A percentile compares a stretch with the other conserved stretches of the same genome.
phyloP scores from a whole-genome alignment of 225 moss, liverwort and hornwort genomes.

The Sphagnum tenellum region DNA sequence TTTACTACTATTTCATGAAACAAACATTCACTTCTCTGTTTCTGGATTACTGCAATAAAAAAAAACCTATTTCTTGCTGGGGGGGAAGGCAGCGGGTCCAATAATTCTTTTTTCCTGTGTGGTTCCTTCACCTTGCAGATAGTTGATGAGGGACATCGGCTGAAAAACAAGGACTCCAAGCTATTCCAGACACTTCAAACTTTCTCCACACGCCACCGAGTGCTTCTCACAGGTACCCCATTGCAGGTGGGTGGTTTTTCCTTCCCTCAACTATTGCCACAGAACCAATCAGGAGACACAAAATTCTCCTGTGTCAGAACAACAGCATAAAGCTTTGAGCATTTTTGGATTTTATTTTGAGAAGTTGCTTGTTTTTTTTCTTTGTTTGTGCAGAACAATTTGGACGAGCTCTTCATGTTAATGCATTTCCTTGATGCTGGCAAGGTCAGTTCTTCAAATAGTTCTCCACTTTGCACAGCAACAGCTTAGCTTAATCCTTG shows the following conservation, averaged over 20 bases:
- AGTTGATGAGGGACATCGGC: constrained; percentile 87
- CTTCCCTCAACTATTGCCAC: neutral
- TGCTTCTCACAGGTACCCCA: constrained; percentile 82
- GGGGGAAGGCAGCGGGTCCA: too few relatives aligned
- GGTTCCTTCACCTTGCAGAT: constrained; percentile 30
- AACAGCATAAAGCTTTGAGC: too few relatives aligned
- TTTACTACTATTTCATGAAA: neutral
- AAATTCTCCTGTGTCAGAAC: too few relatives aligned
- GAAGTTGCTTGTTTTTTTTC: too few relatives aligned
- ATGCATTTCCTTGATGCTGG: constrained; percentile 89
- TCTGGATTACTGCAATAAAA: too few relatives aligned
- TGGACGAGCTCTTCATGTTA: constrained; percentile 87
- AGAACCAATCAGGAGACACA: too few relatives aligned
- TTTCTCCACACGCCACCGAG: constrained; percentile 66
- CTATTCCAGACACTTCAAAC: constrained; percentile 82
- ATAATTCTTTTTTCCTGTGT: too few relatives aligned
- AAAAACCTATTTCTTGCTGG: too few relatives aligned
- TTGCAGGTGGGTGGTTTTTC: constrained; percentile 48
- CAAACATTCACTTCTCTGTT: too few relatives aligned
- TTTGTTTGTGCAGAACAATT: constrained; percentile 47
- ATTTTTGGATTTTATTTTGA: too few relatives aligned
- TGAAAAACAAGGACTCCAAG: constrained; percentile 92
- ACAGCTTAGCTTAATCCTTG: too few relatives aligned
- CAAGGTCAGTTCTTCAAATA: constrained; percentile 40
- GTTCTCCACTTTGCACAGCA: too few relatives aligned